Evolutionary conservation across 805 yeast species (phyloP), one percentile per base, ranked within the genome.

Genomic region (Lachancea nothofagi): DNA sequence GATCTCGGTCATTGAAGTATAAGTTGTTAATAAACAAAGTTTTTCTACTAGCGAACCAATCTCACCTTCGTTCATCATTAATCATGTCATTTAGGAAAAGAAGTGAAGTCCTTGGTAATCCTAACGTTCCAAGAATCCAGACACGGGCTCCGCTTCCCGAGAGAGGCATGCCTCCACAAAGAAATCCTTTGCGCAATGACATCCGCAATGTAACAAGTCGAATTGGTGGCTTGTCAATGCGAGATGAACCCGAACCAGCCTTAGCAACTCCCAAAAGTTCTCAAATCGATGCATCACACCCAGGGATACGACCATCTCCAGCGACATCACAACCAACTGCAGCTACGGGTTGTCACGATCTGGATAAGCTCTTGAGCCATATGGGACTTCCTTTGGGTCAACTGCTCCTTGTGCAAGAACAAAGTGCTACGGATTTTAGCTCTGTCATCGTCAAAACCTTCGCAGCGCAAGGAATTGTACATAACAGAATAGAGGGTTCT

Each of bases 381-480:
- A 82, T 77, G 41, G 98, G 98, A 1, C 57, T 89, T 12, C 97
- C 97, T 1, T 49, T 85, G 9, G 95, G 96, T 1, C 62, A 70
- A 8, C 71, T 83, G 5, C 55, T 88, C 27, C 58, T 89, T 10
- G 57, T 90, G 4, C 90, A 86, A 57, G 97, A 90, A 56, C 73
- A 76, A 12, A 93, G 95, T 0, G 80, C 90, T 5, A 90, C 97
- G 0, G 97, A 90, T 54, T 90, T 87, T 55, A 71, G 83, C 5
- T 73, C 87, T 5, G 78, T 85, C 8, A 48, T 90, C 26, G 57
- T 79, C 20, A 77, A 88, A 47, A 65, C 77, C 3, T 84, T 80
- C 65, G 78, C 84, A 1, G 71, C 94, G 1, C 94, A 85, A 59
- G 95, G 96, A 10, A 61, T 81, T 24, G 59, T 77, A 1, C 90